phyloP scores from a whole-genome alignment of 1,284 basidiomycete species.

The Puccinia triticina region DNA sequence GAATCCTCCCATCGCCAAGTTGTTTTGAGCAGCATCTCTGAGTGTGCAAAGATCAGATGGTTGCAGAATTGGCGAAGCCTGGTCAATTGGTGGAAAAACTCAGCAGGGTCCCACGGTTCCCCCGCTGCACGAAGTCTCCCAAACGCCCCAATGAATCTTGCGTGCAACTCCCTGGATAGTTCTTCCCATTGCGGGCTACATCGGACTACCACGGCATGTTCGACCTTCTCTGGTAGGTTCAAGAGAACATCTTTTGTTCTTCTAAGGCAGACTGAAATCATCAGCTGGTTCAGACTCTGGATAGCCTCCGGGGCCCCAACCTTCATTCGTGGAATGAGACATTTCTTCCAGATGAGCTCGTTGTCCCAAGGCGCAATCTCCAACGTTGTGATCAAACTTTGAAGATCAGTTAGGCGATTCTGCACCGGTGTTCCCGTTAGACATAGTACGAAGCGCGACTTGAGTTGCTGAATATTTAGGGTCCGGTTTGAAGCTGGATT shows the following conservation, averaged over 20 bases:
- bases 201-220: background rate
- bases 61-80: background rate
- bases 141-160: background rate
- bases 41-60: background rate
- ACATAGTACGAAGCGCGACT: constrained; percentile 57
- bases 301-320: background rate
- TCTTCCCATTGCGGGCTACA: background rate
- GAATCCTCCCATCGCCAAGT: constrained; percentile 11
- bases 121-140: background rate
- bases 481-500: constrained; percentile 58
- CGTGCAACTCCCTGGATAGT: background rate
- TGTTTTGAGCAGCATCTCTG: background rate
- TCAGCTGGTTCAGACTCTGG: background rate
- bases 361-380: background rate
- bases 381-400: constrained; percentile 54
- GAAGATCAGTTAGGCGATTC: constrained; percentile 59
- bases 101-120: background rate
- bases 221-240: background rate
- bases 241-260: background rate
- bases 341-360: background rate
- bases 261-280: background rate
- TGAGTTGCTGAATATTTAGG: constrained; percentile 58
- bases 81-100: constrained; percentile 6
- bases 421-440: constrained; percentile 60
- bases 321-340: background rate